phyloP scores from a whole-genome alignment of 345 rosid genomes.

The Syzygium oleosum region DNA sequence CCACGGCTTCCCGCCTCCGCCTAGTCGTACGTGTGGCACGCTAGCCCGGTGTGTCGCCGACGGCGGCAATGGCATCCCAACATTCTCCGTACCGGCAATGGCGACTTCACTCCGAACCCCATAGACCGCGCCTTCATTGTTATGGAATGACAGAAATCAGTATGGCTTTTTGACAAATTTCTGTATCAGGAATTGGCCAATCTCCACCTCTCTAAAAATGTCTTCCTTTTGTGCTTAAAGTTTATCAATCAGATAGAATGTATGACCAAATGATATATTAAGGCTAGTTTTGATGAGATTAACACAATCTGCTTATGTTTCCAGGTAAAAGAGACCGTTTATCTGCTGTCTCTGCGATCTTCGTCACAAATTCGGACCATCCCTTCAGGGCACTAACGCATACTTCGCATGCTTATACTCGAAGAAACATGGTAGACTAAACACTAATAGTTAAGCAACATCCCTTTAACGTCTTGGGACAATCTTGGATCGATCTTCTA shows the following conservation, averaged over 20 bases:
- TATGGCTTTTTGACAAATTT: neutral
- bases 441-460: neutral
- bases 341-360: neutral
- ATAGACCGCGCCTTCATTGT: neutral
- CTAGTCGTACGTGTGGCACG: neutral
- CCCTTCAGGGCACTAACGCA: neutral
- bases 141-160: neutral
- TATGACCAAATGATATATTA: neutral
- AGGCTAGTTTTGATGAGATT: neutral
- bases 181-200: neutral
- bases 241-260: neutral
- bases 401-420: neutral
- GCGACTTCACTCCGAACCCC: neutral
- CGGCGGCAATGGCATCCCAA: neutral
- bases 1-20: neutral
- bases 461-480: neutral
- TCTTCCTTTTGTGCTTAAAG: neutral
- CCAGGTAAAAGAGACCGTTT: neutral
- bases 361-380: neutral
- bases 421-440: too few relatives aligned
- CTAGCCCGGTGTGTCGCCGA: neutral
- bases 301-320: neutral
- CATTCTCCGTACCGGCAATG: neutral
- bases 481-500: neutral
- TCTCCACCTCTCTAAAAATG: neutral